These are phyloP conservation scores for Komagataella mondaviorum DNA, from an alignment of 805 yeast genomes.

Conservation along the genomic window DNA sequence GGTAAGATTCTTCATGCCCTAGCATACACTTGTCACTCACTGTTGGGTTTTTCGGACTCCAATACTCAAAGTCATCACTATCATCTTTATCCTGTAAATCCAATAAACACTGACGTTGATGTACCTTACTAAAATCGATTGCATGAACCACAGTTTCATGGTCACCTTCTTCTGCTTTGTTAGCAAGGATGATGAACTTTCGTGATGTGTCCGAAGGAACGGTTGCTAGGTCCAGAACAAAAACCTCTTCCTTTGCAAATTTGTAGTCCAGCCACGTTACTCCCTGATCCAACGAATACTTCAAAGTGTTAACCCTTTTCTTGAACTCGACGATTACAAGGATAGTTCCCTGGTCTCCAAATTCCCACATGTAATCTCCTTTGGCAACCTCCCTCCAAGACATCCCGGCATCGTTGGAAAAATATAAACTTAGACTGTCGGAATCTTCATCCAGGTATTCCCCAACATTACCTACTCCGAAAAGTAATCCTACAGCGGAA, in stretches of 20 bases:
- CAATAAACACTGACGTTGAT: constrained; percentile 40
- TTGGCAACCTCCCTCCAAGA: constrained; percentile 73
- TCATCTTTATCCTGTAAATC: constrained; percentile 23
- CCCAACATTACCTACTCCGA: constrained; percentile 94
- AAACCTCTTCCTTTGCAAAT: constrained; percentile 44
- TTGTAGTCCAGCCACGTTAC: constrained; percentile 53
- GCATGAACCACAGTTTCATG: constrained; percentile 22
- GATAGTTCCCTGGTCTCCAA: constrained; percentile 88
- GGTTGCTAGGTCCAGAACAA: constrained; percentile 66
- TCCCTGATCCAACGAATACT: constrained; percentile 73
- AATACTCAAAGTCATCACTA: constrained; percentile 46
- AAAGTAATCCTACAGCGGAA: constrained; percentile 77
- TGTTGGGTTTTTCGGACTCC: constrained; percentile 47
- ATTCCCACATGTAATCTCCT: constrained; percentile 85
- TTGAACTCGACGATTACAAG: constrained; percentile 54
- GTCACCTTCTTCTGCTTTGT: constrained; percentile 18
- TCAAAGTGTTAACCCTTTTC: constrained; percentile 40
- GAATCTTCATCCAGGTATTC: constrained; percentile 27
- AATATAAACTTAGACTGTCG: constrained; percentile 47
- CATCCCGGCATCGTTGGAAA: constrained; percentile 84
- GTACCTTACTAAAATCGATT: constrained; percentile 42
- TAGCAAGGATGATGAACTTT: constrained; percentile 55
- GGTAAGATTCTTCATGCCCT: constrained; percentile 54
- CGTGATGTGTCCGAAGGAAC: constrained; percentile 87
- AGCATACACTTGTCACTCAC: constrained; percentile 43